Evolutionary conservation across 2,329 filamentous ascomycete genomes (phyloP), one percentile per base, ranked within the genome.

Genomic region (Hymenoscyphus linearis): DNA sequence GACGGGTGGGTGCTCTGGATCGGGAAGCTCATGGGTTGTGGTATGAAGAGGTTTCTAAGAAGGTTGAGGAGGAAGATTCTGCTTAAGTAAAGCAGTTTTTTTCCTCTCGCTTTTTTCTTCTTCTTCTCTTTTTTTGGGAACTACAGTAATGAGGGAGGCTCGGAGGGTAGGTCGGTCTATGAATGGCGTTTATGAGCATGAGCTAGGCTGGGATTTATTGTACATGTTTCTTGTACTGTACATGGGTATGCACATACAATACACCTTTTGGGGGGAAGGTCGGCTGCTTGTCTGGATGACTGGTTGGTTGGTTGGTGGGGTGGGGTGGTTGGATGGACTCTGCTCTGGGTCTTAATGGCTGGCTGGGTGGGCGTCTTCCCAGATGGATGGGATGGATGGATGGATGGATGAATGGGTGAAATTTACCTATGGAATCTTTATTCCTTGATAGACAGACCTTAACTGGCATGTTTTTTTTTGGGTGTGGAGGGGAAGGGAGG

Each of bases 1-100:
- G 82, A 50, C 82, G 82, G 70, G 80, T 91, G 3, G 85, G 86
- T 14, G 77, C 77, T 4, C 85, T 91, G 4, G 89, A 92, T 71
- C 80, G 86, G 64, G 85, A 84, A 63, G 81, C 84, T 7, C 89
- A 91, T 73, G 83, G 83, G 13, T 70, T 76, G 52, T 91, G 87
- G 87, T 92, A 90, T 79, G 87, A 90, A 73, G 57, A 64, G 52
- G 62, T 72, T 53, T 66, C 57, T 52, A 40, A 52, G 27, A 22
- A 52, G 50, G 22, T 37, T 10, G 57, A 58, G 18, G 40, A 53
- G 14, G 57, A 50, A 25, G 7, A 18, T 25, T 13, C 40, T 22
- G 44, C 44, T 26, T 50, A 13, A 14, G n/a, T n/a, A n/a, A n/a
- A n/a, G n/a, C n/a, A n/a, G n/a, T n/a, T n/a, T n/a, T n/a, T n/a